phyloP scores from a whole-genome alignment of 2,329 filamentous ascomycete genomes.

The Cladophialophora carrionii region DNA sequence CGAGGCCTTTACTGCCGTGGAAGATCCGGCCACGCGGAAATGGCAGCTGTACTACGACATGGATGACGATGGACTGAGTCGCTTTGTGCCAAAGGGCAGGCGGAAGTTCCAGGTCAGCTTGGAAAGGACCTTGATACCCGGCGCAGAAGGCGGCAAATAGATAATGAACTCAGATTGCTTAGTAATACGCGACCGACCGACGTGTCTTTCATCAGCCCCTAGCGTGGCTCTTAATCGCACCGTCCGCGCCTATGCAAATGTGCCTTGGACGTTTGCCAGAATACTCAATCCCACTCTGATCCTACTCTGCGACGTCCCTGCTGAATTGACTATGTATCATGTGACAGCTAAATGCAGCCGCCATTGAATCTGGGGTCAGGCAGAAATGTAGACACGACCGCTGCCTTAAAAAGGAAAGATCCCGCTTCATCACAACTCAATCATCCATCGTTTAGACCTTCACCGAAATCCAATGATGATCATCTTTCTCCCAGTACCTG shows the following conservation, averaged over 20 bases:
- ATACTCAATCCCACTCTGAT: neutral
- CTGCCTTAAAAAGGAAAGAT: neutral
- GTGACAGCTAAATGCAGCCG: neutral
- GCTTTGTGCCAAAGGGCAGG: constrained; percentile 30
- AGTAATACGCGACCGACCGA: neutral
- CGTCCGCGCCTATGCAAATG: no score
- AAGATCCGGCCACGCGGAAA: constrained; percentile 41
- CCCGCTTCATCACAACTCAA: neutral
- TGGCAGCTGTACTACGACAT: constrained; percentile 54
- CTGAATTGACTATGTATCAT: neutral
- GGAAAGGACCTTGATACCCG: constrained; percentile 33
- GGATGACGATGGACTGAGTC: constrained; percentile 47
- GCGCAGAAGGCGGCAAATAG: constrained; percentile 16
- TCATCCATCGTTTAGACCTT: neutral
- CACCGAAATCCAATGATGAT: neutral
- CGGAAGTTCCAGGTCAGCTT: constrained; percentile 33
- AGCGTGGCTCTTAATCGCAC: neutral
- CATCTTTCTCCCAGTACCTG: neutral
- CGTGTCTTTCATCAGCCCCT: neutral
- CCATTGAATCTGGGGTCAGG: neutral
- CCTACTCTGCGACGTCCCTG: neutral
- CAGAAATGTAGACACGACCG: neutral
- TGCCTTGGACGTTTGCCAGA: neutral
- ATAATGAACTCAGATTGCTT: neutral
- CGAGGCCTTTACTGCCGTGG: constrained; percentile 53